Base-by-base conservation (phyloP, 2,329 filamentous ascomycete species). In the Fusarium austroafricanum region DNA sequence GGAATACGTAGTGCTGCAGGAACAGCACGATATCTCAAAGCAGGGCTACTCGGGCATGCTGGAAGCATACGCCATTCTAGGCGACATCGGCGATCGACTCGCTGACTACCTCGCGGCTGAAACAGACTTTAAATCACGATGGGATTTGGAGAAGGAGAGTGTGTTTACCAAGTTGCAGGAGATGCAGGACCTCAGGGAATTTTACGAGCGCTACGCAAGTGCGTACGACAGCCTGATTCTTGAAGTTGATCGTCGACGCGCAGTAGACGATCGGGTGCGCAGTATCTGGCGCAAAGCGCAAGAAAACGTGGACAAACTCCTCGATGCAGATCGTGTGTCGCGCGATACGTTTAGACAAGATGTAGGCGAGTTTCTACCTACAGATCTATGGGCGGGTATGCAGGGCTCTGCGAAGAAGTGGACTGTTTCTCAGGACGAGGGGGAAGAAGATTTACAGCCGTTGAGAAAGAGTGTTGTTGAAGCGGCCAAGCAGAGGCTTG, bases 201-300 rank as follows among this genome's bases (percentile, higher is more conserved):
- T 97, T 72, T 98, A 97, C 78, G 91, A 95, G 63, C 90, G 91
- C 18, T 99, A 98, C 73, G 85, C 92, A 20, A 86, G 89, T 52
- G 93, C 94, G 0, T 98, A 99, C 75, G 91, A 93, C 70, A 89
- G 90, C 20, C 82, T 99, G 14, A 86, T 97, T 23, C 85, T 97
- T 2, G 96, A 99, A 77, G 90, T 94, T 8, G 90, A 91, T 52
- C 85, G 96, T 23, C 86, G 96, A 11, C 88, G 88, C 61, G 83
- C 86, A 15, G 88, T 92, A 35, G 92, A 96, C 73, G 88, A 90
- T 31, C 89, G 91, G 65, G 90, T 96, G 52, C 86, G 90, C 69
- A 85, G 84, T 42, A 88, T 97, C 26, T 91, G 94, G 74, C 87
- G 87, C 62, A 94, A 94, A 72, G 92, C 95, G 2, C 89, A 90